Evolutionary conservation across 768 basidiomycete species (phyloP).

Genomic region (Hypholoma fasciculare): DNA sequence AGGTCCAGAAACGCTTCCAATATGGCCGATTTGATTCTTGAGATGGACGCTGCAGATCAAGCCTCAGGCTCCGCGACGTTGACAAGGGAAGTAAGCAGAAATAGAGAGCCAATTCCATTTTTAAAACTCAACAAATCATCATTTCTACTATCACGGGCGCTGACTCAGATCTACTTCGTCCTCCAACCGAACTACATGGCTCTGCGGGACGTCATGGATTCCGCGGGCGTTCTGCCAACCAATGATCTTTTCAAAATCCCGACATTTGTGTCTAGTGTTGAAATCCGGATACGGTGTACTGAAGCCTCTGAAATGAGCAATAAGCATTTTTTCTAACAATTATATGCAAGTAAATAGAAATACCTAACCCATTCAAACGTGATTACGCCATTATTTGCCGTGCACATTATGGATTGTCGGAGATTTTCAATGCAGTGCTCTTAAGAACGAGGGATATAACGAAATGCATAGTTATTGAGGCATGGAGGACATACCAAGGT

Average conservation of each 20-base stretch:
- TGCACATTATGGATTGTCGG: constrained; percentile 6
- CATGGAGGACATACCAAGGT: not conserved
- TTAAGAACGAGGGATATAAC: not conserved
- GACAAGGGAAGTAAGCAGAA: too few species aligned
- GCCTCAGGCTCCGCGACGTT: too few species aligned
- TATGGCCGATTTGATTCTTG: too few species aligned
- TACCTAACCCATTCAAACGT: constrained; percentile 11
- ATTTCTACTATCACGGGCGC: not conserved
- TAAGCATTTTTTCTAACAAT: too few species aligned
- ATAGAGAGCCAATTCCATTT: too few species aligned
- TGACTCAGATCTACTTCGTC: not conserved
- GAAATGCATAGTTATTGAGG: too few species aligned
- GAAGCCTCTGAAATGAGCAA: not conserved
- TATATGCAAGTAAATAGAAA: too few species aligned
- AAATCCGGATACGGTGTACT: constrained; percentile 1
- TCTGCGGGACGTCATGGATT: constrained; percentile 13
- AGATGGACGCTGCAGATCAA: too few species aligned
- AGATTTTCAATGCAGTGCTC: constrained; percentile 8
- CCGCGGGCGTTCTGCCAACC: not conserved
- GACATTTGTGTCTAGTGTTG: not conserved
- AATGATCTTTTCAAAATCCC: not conserved
- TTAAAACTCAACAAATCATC: too few species aligned
- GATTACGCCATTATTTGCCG: constrained; percentile 3
- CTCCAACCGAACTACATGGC: not conserved
- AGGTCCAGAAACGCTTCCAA: too few species aligned